Evolutionary conservation across 169 alveolate species (phyloP), one percentile per base, ranked within the genome.

Genomic region (Condylostoma magnum): DNA sequence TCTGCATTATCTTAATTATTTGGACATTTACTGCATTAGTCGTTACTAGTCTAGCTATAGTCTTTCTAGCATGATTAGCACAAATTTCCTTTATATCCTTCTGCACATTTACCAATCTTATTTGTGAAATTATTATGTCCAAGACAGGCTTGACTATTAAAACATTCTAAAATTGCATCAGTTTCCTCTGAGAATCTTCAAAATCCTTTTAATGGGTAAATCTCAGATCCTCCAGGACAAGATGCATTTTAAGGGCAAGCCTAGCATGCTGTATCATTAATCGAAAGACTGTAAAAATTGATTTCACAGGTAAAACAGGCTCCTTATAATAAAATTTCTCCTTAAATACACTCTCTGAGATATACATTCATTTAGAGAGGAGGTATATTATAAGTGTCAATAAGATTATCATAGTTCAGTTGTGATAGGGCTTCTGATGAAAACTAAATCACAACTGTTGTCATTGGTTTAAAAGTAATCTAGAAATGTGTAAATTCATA

Each of bases 1-100:
- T 31, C 31, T 0, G 36, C 20, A 22, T 68, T 68, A 0, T 25
- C 4, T 4, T 12, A 57, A 4, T 69, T 27, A 27, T 68, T 79
- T 53, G 89, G 89, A 38, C 89, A 82, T 31, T 20, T 4, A 10
- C 56, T n/a, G 43, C 90, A 83, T 31, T 56, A 31, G 22, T 31
- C 46, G 3, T 46, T 20, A 2, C 79, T 53, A 1, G 65, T 28
- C 43, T 74, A 56, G 37, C 80, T 48, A 36, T 54, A 78, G 36
- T 82, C 84, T 6, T 34, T 18, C 15, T 33, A 4, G 27, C 90
- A 83, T 10, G 56, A 65, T 10, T 71, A 31, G 58, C 90, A 83
- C 10, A 77, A 44, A 18, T 78, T 44, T 2, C 90, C 86, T 33
- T 55, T 33, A 55, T 83, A 83, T 5, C 87, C 87, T 1, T 27